Evolutionary conservation across 2,329 filamentous ascomycete species (phyloP), one percentile per base, ranked within the genome.

Genomic region (Sclerotinia trifoliorum): DNA sequence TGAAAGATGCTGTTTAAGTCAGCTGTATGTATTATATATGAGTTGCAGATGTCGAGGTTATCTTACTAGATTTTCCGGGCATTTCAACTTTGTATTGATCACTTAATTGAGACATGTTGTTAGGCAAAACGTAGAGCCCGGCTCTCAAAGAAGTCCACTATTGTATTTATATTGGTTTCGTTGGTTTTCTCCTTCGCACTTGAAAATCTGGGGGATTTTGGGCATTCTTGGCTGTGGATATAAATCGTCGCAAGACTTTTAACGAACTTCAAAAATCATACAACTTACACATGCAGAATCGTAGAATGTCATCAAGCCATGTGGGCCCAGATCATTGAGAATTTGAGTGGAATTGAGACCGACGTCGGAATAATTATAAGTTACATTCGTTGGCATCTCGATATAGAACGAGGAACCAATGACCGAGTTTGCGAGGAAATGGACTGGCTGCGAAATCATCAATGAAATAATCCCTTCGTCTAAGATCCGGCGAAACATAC

Each of bases 391-490:
- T 4, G 72, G 71, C 71, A 72, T 73, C 42, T 65, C 60, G 11
- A 71, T 63, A 44, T 72, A 72, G 49, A 72, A 73, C 1, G 70
- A 72, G 2, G 72, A 69, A 19, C 72, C 72, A 24, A 72, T 69
- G 5, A 73, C 49, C 15, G 71, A 73, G 32, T 73, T 72, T n/a
- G 72, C 70, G 44, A 73, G 71, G 61, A 73, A 73, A 63, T 73
- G 71, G 19, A 73, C 46, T 5, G 72, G 72, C 70, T 73, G 62
- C 8, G 26, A 10, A 44, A 26, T 10, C 17, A 17, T 69, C 42
- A 69, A 55, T 19, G 46, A n/a, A 10, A 21, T 5, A 42, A n/a
- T 32, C 15, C 13, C 17, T 8, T n/a, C 10, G n/a, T 49, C 26
- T 13, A n/a, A 15, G 5, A 52, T 44, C 8, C 21, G 7, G 6